Evolutionary conservation across 1,284 basidiomycete genomes (phyloP), one percentile per base, ranked within the genome.

Genomic region (Sporisorium exsertum): DNA sequence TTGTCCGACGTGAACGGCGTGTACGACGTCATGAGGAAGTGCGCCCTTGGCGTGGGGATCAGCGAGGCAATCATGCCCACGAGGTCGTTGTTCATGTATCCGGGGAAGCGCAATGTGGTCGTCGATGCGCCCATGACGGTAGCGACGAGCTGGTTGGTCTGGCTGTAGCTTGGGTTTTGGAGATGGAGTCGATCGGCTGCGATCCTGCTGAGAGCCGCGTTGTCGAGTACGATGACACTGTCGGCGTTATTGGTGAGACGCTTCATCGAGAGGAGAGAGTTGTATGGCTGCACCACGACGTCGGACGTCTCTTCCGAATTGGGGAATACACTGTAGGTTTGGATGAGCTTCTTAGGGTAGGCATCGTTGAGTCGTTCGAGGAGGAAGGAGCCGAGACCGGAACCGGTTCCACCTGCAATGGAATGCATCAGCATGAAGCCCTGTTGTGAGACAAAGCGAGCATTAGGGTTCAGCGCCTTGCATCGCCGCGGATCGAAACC

Each of bases 1-100:
- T 81, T 84, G 86, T 98, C 96, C 71, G 93, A 93, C 1, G 95
- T 97, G 87, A 99, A 99, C 0, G 97, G 96, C 5, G 97, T 99
- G 83, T 99, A 99, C 18, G 94, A 95, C n/a, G 97, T 99, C 93
- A 96, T 97, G 65, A 99, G 90, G 89, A 99, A 99, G 87, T 99
- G 97, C 82, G 95, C 98, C 58, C 96, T 89, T n/a, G 97, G 96
- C 12, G 97, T 99, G 3, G 97, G 97, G 78, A 99, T 98, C 58
- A 99, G 89, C 15, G 94, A 95, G 2, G 97, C 95, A 64, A 99
- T 93, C 81, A 99, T 97, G 27, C 95, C 94, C 75, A 97, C 81
- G 10, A 85, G 90, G 84, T 99, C 96, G 82, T 99, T 99, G 89
- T 99, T 99, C 96, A 98, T 99, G 87, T 99, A 99, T 56, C 94